phyloP scores from a whole-genome alignment of 768 basidiomycete genomes.

The Termitomyces sp. region DNA sequence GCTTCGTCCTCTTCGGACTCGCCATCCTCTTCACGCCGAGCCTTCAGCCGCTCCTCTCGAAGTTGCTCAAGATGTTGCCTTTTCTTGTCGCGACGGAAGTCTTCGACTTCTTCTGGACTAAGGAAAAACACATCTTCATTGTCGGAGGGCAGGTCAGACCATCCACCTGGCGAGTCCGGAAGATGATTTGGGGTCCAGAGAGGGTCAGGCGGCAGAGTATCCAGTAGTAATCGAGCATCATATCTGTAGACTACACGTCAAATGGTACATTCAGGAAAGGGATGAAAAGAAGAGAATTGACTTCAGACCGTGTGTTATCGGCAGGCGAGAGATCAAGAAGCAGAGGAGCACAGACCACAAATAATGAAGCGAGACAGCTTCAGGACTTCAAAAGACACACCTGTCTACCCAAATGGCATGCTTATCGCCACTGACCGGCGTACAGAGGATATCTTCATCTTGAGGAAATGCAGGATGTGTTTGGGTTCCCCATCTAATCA shows the following conservation, averaged over 20 bases:
- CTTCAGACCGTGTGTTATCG: slow-evolving; percentile 9
- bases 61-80: slow-evolving; percentile 51
- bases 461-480: slow-evolving; percentile 10
- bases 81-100: slow-evolving; percentile 64
- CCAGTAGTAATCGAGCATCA: slow-evolving; percentile 70
- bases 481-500: slow-evolving; percentile 25
- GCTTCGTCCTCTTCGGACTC: slow-evolving; percentile 21
- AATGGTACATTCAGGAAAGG: slow-evolving; percentile 10
- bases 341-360: slow-evolving; percentile 1
- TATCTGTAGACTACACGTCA: slow-evolving; percentile 45
- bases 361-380: background rate
- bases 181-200: background rate
- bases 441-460: slow-evolving; percentile 19
- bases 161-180: slow-evolving; percentile 52
- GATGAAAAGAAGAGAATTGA: slow-evolving; percentile 19
- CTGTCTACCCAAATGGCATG: slow-evolving; percentile 72
- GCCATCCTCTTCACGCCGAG: slow-evolving; percentile 41
- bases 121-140: slow-evolving; percentile 84
- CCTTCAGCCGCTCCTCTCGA: slow-evolving; percentile 62
- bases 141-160: slow-evolving; percentile 85
- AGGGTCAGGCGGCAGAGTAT: background rate
- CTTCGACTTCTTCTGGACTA: slow-evolving; percentile 56
- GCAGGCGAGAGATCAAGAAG: background rate
- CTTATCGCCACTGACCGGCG: slow-evolving; percentile 4
- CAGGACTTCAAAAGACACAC: slow-evolving; percentile 48